These are phyloP conservation scores for Coemansia biformis DNA, from an alignment of 192 early-diverging fungal species.

Conservation along the genomic window DNA sequence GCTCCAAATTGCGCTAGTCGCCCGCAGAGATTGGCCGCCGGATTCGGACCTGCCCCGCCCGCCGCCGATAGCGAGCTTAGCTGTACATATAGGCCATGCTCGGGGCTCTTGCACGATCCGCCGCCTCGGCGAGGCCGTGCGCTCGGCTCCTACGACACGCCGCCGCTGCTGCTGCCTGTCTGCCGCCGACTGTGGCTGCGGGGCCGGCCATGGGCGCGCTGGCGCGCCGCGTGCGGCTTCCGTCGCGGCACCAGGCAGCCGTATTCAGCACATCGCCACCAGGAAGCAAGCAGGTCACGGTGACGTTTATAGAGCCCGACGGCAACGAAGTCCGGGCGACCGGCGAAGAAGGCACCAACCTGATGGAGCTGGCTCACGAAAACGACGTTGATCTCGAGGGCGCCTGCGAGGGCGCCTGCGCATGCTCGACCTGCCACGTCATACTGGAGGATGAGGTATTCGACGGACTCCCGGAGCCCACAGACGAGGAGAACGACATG, in stretches of 20 bases:
- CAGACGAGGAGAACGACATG: constrained; percentile 98
- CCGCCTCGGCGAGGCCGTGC: not conserved
- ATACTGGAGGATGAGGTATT: constrained; percentile 77
- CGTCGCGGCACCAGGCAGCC: no score
- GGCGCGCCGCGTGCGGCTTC: no score
- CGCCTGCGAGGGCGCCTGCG: constrained; percentile 93
- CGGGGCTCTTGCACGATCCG: constrained; percentile 2
- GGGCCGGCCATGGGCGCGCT: no score
- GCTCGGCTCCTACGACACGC: no score
- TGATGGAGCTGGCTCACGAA: constrained; percentile 87
- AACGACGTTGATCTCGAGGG: constrained; percentile 93
- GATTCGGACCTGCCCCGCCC: no score
- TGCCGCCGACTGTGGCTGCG: no score
- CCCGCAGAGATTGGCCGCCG: no score
- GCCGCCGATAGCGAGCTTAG: no score
- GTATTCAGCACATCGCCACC: constrained; percentile 20
- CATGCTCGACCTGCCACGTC: constrained; percentile 94
- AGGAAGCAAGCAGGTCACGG: constrained; percentile 42
- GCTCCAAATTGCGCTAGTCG: no score
- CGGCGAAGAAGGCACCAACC: constrained; percentile 77
- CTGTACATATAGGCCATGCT: no score
- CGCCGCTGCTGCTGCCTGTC: no score
- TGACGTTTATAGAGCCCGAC: constrained; percentile 82
- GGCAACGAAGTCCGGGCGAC: constrained; percentile 69
- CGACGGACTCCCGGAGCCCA: constrained; percentile 82